Evolutionary conservation across 2,329 filamentous ascomycete species (phyloP).

Genomic region (Phoma sp.): DNA sequence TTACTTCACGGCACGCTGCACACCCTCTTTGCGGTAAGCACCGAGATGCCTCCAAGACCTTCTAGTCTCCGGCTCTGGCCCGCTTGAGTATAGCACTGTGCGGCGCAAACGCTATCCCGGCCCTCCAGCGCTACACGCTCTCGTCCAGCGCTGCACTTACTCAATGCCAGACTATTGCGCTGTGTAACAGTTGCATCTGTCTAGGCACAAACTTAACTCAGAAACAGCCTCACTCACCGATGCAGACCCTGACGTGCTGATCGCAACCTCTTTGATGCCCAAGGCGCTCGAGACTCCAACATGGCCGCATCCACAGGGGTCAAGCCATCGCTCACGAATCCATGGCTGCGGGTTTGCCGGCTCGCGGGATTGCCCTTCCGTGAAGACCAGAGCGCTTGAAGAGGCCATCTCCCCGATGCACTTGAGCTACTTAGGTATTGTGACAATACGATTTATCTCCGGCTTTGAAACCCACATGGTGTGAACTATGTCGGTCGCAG

Average conservation of each 20-base stretch:
- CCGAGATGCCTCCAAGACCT: constrained; percentile 7
- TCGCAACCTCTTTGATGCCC: constrained; percentile 14
- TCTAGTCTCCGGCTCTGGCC: constrained; percentile 1
- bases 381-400: constrained; percentile 8
- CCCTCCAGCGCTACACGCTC: constrained; percentile 8
- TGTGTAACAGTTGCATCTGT: constrained; percentile 4
- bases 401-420: not conserved
- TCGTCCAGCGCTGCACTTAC: constrained; percentile 2
- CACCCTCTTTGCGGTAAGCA: constrained; percentile 14
- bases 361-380: constrained; percentile 15
- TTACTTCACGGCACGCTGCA: constrained; percentile 6
- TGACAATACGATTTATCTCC: not conserved
- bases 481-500: not conserved
- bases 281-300: constrained; percentile 14
- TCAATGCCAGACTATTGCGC: not conserved
- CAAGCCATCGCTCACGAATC: constrained; percentile 13
- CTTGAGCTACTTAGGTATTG: not conserved
- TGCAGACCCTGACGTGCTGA: constrained; percentile 4
- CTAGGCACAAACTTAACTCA: not conserved
- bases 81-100: constrained; percentile 15
- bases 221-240: constrained; percentile 5
- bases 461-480: not conserved
- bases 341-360: constrained; percentile 19
- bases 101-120: constrained; percentile 13
- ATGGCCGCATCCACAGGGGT: constrained; percentile 10